Evolutionary conservation across 2,329 filamentous ascomycete genomes (phyloP).

Genomic region (Arthrobotrys iridis): DNA sequence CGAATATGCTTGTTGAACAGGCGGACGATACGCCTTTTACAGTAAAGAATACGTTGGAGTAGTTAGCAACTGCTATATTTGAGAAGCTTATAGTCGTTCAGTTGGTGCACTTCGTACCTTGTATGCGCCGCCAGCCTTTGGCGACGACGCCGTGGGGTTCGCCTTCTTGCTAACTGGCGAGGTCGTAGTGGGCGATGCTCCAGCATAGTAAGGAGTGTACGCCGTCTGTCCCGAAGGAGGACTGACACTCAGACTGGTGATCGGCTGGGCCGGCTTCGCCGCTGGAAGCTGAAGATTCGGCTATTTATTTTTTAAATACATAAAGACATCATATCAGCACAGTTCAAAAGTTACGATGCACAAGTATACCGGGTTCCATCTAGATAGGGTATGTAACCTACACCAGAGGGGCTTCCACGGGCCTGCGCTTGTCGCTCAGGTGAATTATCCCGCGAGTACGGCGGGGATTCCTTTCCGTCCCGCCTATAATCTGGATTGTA

Average conservation of each 20-base stretch:
- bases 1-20: conserved; percentile 53
- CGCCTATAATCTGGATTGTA: conserved; percentile 49
- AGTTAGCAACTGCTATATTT: background rate
- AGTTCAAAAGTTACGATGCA: background rate
- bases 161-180: conserved; percentile 49
- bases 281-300: conserved; percentile 35
- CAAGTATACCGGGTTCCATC: background rate
- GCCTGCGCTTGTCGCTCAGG: conserved; percentile 21
- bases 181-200: conserved; percentile 25
- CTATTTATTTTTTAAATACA: background rate
- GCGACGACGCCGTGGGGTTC: conserved; percentile 42
- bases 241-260: conserved; percentile 26
- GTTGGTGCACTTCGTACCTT: conserved; percentile 37
- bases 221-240: conserved; percentile 27
- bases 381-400: conserved; percentile 5
- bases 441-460: conserved; percentile 45
- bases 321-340: background rate
- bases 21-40: conserved; percentile 47
- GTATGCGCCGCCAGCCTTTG: conserved; percentile 29
- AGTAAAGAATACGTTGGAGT: background rate
- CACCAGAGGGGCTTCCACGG: conserved; percentile 33
- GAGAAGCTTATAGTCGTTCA: no score
- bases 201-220: conserved; percentile 45
- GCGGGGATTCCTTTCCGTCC: conserved; percentile 29
- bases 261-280: conserved; percentile 27